phyloP scores from a whole-genome alignment of 805 yeast genomes.

The Nakazawaea anatomiae region DNA sequence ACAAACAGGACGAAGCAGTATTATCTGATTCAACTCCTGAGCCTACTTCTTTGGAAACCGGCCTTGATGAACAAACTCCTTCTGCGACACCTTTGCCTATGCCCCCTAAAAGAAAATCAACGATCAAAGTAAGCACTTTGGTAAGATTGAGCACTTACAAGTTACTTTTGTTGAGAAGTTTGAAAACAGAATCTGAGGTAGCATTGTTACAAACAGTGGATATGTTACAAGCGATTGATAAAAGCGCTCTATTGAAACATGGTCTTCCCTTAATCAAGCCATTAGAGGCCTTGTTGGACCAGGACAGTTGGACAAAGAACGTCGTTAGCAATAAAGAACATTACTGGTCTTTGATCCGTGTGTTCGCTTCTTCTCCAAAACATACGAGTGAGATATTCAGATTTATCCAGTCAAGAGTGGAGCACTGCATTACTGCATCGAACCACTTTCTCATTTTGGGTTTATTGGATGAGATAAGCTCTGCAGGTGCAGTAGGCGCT shows the following conservation, averaged over 20 bases:
- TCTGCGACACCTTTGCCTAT: not conserved
- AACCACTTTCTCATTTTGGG: slow-evolving; percentile 68
- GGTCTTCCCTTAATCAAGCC: slow-evolving; percentile 42
- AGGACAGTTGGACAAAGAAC: slow-evolving; percentile 37
- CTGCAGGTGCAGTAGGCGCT: slow-evolving; percentile 75
- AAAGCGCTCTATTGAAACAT: slow-evolving; percentile 37
- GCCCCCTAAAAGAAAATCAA: slow-evolving; percentile 5
- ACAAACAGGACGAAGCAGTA: not conserved
- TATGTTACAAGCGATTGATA: slow-evolving; percentile 23
- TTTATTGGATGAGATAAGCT: slow-evolving; percentile 70
- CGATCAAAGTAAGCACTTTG: slow-evolving; percentile 20
- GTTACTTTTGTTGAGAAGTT: slow-evolving; percentile 37
- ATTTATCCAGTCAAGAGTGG: slow-evolving; percentile 38
- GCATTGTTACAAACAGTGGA: slow-evolving; percentile 21
- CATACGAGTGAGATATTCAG: slow-evolving; percentile 37
- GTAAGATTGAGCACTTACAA: slow-evolving; percentile 48
- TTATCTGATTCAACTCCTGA: slow-evolving; percentile 5
- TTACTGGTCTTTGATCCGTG: slow-evolving; percentile 44
- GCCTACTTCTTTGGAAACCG: not conserved
- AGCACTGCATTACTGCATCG: slow-evolving; percentile 31
- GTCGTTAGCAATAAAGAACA: slow-evolving; percentile 29
- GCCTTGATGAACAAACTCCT: not conserved
- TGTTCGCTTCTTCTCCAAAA: slow-evolving; percentile 37
- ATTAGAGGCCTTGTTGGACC: slow-evolving; percentile 40
- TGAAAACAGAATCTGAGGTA: slow-evolving; percentile 16